These are phyloP conservation scores for Chaetomium sp. DNA, from an alignment of 2,329 filamentous ascomycete species.

Conservation along the genomic window DNA sequence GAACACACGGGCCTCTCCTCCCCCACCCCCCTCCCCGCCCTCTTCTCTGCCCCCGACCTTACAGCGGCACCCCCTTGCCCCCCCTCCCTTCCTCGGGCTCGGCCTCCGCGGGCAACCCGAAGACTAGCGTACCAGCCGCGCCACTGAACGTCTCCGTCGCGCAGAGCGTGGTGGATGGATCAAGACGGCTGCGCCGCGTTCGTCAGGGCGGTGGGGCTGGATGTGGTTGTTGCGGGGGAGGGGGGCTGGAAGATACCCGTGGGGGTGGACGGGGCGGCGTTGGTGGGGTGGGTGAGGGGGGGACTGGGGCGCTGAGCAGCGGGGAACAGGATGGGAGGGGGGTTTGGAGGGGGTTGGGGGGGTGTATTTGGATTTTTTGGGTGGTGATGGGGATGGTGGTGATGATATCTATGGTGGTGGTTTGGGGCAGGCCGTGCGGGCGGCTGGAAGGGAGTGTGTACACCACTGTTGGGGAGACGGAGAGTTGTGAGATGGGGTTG, in stretches of 20 bases:
- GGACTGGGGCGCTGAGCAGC: background rate
- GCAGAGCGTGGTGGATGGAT: background rate
- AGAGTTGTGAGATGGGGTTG: background rate
- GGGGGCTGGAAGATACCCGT: background rate
- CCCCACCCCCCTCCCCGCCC: too few relatives aligned
- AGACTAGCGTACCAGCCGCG: background rate
- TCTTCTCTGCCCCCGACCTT: background rate
- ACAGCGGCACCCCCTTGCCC: background rate
- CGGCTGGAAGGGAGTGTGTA: slow-evolving; percentile 1
- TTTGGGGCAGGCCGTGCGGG: background rate
- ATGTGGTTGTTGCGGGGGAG: background rate
- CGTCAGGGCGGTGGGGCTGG: background rate
- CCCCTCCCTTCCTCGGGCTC: background rate
- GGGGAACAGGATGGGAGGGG: background rate
- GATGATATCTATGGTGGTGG: background rate
- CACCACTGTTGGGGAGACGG: background rate
- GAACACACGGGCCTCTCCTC: background rate
- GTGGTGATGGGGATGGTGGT: background rate
- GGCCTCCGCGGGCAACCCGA: background rate
- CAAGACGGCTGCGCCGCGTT: background rate
- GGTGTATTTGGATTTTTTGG: background rate
- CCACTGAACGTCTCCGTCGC: background rate
- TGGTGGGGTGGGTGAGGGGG: background rate
- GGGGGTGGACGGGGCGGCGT: background rate
- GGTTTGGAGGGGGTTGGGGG: background rate